These are phyloP conservation scores for Colletotrichum lentis DNA, from an alignment of 2,329 filamentous ascomycete genomes.

Conservation along the genomic window DNA sequence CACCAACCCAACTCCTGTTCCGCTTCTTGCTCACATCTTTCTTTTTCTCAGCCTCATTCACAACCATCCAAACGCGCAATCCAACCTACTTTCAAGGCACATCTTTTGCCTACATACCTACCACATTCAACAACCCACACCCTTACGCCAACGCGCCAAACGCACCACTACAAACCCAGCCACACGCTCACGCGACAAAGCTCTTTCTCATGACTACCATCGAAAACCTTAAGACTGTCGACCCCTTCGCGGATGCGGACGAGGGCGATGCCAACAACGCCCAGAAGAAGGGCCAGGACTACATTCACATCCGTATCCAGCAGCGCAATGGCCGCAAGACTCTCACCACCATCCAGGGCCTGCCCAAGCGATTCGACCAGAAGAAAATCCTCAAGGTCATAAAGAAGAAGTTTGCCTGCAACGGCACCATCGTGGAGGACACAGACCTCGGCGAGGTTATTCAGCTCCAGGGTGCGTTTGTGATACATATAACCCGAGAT, in stretches of 20 bases:
- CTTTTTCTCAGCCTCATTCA: slow-evolving; percentile 23
- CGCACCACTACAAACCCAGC: slow-evolving; percentile 9
- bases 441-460: slow-evolving; percentile 39
- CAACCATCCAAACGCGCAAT: slow-evolving; percentile 16
- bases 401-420: slow-evolving; percentile 79
- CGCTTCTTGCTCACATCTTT: slow-evolving; percentile 5
- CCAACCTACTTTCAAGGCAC: neutral
- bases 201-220: slow-evolving; percentile 40
- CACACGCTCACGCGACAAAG: slow-evolving; percentile 22
- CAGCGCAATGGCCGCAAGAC: slow-evolving; percentile 83
- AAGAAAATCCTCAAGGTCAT: slow-evolving; percentile 99
- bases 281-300: slow-evolving; percentile 39
- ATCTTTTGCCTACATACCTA: neutral
- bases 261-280: slow-evolving; percentile 38
- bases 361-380: slow-evolving; percentile 98
- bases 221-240: slow-evolving; percentile 40
- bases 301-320: slow-evolving; percentile 40
- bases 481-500: neutral
- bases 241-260: slow-evolving; percentile 40
- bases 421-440: slow-evolving; percentile 40
- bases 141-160: neutral
- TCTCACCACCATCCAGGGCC: slow-evolving; percentile 98
- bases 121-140: neutral
- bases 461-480: slow-evolving; percentile 37
- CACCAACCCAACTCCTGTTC: slow-evolving; percentile 29